phyloP scores from a whole-genome alignment of 371 early-diverging fungal genomes.

The Mucor plumbeus region DNA sequence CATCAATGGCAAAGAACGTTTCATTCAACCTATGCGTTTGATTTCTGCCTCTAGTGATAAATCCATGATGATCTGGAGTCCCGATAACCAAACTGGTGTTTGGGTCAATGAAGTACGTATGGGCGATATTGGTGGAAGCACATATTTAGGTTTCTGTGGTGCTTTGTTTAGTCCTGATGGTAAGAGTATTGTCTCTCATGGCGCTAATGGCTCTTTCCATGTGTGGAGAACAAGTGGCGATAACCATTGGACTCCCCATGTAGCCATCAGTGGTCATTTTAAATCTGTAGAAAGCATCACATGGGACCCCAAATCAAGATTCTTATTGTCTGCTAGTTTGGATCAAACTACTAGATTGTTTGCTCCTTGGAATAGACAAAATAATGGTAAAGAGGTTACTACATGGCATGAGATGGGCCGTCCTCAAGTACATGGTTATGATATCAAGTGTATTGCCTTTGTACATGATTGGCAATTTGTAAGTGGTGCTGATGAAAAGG shows the following conservation, averaged over 20 bases:
- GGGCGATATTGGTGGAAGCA: constrained; percentile 90
- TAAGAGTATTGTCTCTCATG: constrained; percentile 72
- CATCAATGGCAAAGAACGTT: constrained; percentile 26
- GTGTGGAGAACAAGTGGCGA: constrained; percentile 72
- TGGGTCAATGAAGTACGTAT: constrained; percentile 89
- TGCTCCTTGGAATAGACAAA: constrained; percentile 71
- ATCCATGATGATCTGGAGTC: constrained; percentile 91
- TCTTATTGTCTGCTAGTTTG: constrained; percentile 75
- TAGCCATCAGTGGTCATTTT: constrained; percentile 83
- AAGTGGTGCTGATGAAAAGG: constrained; percentile 95
- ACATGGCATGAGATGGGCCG: constrained; percentile 95
- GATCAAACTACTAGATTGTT: constrained; percentile 92
- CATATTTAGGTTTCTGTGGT: constrained; percentile 82
- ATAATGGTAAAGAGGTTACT: constrained; percentile 25
- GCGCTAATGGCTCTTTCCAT: constrained; percentile 91
- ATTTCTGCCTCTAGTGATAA: constrained; percentile 93
- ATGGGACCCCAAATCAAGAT: constrained; percentile 86
- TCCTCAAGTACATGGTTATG: constrained; percentile 97
- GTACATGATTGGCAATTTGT: constrained; percentile 78
- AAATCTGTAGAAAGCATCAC: constrained; percentile 74
- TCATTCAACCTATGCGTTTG: constrained; percentile 73
- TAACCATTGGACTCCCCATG: constrained; percentile 68
- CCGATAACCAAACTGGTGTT: constrained; percentile 79
- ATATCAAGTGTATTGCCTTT: constrained; percentile 86
- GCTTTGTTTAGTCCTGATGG: constrained; percentile 78